phyloP scores from a whole-genome alignment of 2,329 filamentous ascomycete species.

The Penicillium sp. region DNA sequence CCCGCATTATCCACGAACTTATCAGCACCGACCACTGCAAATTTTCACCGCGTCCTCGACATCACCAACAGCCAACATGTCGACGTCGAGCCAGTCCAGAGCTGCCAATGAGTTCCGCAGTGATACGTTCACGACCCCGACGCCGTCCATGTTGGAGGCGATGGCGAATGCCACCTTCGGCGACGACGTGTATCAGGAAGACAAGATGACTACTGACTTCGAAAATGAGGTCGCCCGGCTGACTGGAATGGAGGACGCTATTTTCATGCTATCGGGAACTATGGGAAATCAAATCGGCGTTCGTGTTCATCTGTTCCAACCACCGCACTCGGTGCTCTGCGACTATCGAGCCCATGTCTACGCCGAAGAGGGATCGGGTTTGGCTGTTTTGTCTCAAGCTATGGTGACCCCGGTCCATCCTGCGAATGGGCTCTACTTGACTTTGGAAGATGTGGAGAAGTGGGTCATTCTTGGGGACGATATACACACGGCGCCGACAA shows the following conservation, averaged over 20 bases:
- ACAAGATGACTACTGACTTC: conserved; percentile 27
- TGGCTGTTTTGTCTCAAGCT: conserved; percentile 34
- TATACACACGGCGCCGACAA: conserved; percentile 32
- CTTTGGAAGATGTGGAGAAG: conserved; percentile 34
- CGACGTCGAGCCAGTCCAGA: conserved; percentile 1
- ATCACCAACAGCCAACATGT: neutral
- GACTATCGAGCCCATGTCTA: conserved; percentile 38
- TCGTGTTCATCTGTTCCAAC: conserved; percentile 32
- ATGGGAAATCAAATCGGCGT: conserved; percentile 42
- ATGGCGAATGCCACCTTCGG: conserved; percentile 30
- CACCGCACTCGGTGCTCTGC: conserved; percentile 34
- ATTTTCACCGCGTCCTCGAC: neutral
- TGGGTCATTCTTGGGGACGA: conserved; percentile 28
- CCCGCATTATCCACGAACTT: neutral
- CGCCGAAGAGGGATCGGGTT: conserved; percentile 30
- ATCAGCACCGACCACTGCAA: neutral
- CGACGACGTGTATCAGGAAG: conserved; percentile 38
- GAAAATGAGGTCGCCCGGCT: conserved; percentile 31
- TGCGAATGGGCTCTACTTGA: conserved; percentile 35
- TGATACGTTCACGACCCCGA: conserved; percentile 10
- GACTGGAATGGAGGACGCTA: conserved; percentile 34
- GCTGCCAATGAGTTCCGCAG: conserved; percentile 11
- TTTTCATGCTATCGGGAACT: conserved; percentile 39
- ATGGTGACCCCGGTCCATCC: conserved; percentile 30
- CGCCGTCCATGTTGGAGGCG: conserved; percentile 6